Evolutionary conservation across 1,284 basidiomycete genomes (phyloP).

Genomic region (Trametes pubescens): DNA sequence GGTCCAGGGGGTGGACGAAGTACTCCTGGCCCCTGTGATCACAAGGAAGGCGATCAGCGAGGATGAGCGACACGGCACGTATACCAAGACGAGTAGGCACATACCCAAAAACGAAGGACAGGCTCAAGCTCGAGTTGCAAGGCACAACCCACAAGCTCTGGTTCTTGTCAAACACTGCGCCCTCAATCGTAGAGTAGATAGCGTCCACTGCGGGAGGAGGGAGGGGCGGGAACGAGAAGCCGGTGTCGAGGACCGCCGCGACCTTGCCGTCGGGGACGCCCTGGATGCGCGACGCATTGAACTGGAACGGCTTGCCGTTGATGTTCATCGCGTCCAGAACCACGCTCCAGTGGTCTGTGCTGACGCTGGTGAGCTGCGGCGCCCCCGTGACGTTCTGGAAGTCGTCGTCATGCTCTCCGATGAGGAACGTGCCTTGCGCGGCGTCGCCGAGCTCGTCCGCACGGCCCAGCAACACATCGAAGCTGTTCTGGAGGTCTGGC

Average conservation of each 20-base stretch:
- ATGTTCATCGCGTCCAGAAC: conserved; percentile 41
- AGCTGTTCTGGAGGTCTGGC: conserved; percentile 35
- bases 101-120: conserved; percentile 42
- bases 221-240: conserved; percentile 41
- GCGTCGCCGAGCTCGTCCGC: conserved; percentile 36
- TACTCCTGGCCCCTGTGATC: conserved; percentile 5
- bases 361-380: conserved; percentile 51
- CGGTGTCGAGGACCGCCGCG: conserved; percentile 44
- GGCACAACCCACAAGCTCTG: conserved; percentile 38
- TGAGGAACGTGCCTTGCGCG: conserved; percentile 41
- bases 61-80: neutral
- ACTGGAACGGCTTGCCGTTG: conserved; percentile 40
- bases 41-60: neutral
- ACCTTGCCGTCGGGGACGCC: conserved; percentile 39
- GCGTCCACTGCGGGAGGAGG: conserved; percentile 39
- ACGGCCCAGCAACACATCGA: conserved; percentile 41
- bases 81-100: conserved; percentile 3
- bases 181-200: conserved; percentile 42
- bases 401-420: conserved; percentile 40
- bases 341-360: conserved; percentile 48
- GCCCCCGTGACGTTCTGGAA: conserved; percentile 36
- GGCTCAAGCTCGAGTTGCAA: conserved; percentile 35
- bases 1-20: conserved; percentile 12
- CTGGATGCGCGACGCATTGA: conserved; percentile 39
- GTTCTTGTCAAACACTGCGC: conserved; percentile 34